Evolutionary conservation across 1,284 basidiomycete genomes (phyloP), one percentile per base, ranked within the genome.

Genomic region (Ceratobasidium sp.): DNA sequence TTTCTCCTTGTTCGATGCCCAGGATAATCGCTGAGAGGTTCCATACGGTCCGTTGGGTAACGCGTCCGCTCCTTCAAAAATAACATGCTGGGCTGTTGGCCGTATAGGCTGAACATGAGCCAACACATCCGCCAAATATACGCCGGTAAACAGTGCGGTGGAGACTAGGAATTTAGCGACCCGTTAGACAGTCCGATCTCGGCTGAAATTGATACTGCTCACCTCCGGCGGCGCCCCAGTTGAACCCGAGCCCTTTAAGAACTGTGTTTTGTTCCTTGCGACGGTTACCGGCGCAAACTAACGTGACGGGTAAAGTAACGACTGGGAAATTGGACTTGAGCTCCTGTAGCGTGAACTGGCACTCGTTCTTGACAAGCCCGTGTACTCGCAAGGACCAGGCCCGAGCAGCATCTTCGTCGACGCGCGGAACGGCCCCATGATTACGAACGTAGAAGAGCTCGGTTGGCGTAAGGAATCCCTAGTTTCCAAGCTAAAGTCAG

Each of bases 261-360:
- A 90, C 85, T 67, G 89, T 82, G 77, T 91, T 91, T 77, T 91
- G 89, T 76, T 91, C 90, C 77, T 89, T 90, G 13, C 89, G 82
- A 2, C 89, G 81, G 79, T 91, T 91, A 0, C 89, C 89, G 0
- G 90, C 90, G 75, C 89, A 91, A 0, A 88, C 88, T 18, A 91
- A 78, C 0, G 90, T 91, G 47, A 91, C 84, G 2, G 89, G 90
- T 1, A 90, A 75, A 0, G 89, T 91, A 6, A 90, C 85, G 1
- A 86, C 82, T 6, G 83, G 79, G 75, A 90, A 90, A 35, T 78
- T 81, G 16, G 78, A 78, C 69, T 83, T 83, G 21, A 90, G 81
- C 64, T 88, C 83, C 14, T 80, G 77, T 13, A 89, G 76, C 0
- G 84, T 82, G 26, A 88, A 79, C 0, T 78, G 80, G 32, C 81